phyloP scores from a whole-genome alignment of 2,329 filamentous ascomycete genomes.

The Colletotrichum sidae region DNA sequence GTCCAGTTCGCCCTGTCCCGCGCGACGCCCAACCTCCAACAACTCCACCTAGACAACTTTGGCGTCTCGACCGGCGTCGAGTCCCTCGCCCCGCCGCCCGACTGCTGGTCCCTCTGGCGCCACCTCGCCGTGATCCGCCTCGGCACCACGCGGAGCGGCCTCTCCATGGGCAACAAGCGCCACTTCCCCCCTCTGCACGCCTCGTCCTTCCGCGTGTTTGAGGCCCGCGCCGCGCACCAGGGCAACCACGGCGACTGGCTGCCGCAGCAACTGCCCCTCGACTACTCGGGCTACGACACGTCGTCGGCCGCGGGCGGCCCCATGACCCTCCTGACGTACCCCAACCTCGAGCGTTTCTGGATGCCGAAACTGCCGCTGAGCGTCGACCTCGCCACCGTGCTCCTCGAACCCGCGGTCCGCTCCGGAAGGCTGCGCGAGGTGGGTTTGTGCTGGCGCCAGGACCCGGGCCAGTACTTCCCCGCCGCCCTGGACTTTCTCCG shows the following conservation, averaged over 20 bases:
- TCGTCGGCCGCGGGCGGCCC: constrained; percentile 1
- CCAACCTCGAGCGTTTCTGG: constrained; percentile 37
- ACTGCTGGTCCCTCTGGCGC: constrained; percentile 43
- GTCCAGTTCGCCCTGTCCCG: constrained; percentile 30
- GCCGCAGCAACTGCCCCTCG: constrained; percentile 38
- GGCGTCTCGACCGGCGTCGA: constrained; percentile 33
- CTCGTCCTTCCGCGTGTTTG: constrained; percentile 42
- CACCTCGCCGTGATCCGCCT: constrained; percentile 46
- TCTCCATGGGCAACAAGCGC: constrained; percentile 33
- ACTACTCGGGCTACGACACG: constrained; percentile 32
- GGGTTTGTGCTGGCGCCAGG: constrained; percentile 39
- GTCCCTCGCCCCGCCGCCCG: constrained; percentile 23
- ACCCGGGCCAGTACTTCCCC: constrained; percentile 44
- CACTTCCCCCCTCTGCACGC: constrained; percentile 37
- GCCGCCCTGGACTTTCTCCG: constrained; percentile 49
- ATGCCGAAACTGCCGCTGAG: constrained; percentile 33
- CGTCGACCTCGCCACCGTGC: constrained; percentile 31
- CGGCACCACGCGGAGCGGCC: constrained; percentile 38
- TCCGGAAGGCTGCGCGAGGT: constrained; percentile 47
- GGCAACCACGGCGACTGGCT: constrained; percentile 47
- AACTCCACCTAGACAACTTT: constrained; percentile 33
- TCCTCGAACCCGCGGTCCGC: constrained; percentile 42
- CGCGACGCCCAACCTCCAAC: constrained; percentile 33
- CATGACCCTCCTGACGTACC: constrained; percentile 25
- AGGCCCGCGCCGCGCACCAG: constrained; percentile 43